phyloP scores from a whole-genome alignment of 441 rosid species.

The Corymbia calophylla region DNA sequence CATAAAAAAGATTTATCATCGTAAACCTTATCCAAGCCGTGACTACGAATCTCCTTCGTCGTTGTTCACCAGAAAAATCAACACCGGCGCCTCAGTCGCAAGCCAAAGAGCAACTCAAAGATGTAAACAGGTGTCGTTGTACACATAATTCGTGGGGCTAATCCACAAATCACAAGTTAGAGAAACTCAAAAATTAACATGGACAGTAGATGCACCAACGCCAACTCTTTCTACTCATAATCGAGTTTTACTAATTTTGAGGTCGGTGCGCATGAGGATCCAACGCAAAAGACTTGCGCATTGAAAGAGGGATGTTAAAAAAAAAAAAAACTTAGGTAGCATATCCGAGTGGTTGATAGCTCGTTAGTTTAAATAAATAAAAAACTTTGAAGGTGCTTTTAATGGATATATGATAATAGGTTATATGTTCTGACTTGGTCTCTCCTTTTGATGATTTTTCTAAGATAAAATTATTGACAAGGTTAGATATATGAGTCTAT shows the following conservation, averaged over 20 bases:
- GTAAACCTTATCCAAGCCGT: background rate
- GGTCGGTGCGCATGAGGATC: too few relatives aligned
- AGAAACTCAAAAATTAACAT: background rate
- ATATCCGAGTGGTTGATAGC: background rate
- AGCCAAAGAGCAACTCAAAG: background rate
- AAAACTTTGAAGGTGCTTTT: background rate
- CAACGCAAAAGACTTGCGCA: too few relatives aligned
- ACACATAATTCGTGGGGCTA: background rate
- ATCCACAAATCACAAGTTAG: fast-evolving
- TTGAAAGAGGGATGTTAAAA: too few relatives aligned
- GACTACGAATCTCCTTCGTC: background rate
- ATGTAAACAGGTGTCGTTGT: background rate
- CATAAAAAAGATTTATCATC: background rate
- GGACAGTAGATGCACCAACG: fast-evolving
- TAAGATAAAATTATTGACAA: too few relatives aligned
- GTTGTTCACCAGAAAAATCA: background rate
- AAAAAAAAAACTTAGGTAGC: background rate
- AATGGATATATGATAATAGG: background rate
- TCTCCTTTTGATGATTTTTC: background rate
- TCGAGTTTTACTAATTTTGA: too few relatives aligned
- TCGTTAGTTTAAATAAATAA: background rate
- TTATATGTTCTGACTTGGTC: background rate
- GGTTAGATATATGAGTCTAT: background rate
- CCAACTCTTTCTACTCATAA: too few relatives aligned
- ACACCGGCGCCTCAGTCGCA: background rate